Conservation (phyloP, 2,329 filamentous ascomycete species). For the Fusarium armeniacum region DNA sequence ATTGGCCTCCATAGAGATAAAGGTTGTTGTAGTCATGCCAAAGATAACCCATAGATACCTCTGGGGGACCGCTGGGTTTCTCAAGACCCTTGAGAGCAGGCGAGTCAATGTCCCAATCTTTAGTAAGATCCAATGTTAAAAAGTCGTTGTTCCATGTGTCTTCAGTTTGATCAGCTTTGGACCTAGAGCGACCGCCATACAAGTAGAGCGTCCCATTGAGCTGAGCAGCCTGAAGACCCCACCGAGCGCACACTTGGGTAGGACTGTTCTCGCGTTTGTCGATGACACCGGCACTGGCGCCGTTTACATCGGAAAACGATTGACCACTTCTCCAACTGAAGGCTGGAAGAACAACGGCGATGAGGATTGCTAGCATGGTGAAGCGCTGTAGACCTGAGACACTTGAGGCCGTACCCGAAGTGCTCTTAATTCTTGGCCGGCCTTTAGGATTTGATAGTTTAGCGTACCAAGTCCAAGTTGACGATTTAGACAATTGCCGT, state of each 20-base stretch:
- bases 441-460: conserved; percentile 57
- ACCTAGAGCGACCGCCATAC: conserved; percentile 78
- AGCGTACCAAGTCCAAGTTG: conserved; percentile 59
- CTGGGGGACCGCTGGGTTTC: conserved; percentile 76
- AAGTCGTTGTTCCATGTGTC: conserved; percentile 85
- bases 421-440: conserved; percentile 60
- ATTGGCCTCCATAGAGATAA: conserved; percentile 81
- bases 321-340: conserved; percentile 59
- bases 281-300: conserved; percentile 65
- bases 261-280: conserved; percentile 46
- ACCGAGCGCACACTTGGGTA: conserved; percentile 71
- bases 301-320: conserved; percentile 57
- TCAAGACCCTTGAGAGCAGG: conserved; percentile 74
- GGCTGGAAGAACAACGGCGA: conserved; percentile 65
- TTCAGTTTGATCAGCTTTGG: conserved; percentile 67
- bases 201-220: conserved; percentile 83
- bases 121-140: conserved; percentile 77
- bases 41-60: conserved; percentile 79
- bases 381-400: conserved; percentile 60
- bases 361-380: conserved; percentile 64
- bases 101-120: conserved; percentile 76
- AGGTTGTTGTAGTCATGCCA: conserved; percentile 80
- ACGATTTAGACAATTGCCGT: conserved; percentile 41
- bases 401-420: conserved; percentile 60
- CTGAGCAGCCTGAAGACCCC: conserved; percentile 76